phyloP scores from a whole-genome alignment of 1,139 yeast genomes.

The Sporopachydermia cereana region DNA sequence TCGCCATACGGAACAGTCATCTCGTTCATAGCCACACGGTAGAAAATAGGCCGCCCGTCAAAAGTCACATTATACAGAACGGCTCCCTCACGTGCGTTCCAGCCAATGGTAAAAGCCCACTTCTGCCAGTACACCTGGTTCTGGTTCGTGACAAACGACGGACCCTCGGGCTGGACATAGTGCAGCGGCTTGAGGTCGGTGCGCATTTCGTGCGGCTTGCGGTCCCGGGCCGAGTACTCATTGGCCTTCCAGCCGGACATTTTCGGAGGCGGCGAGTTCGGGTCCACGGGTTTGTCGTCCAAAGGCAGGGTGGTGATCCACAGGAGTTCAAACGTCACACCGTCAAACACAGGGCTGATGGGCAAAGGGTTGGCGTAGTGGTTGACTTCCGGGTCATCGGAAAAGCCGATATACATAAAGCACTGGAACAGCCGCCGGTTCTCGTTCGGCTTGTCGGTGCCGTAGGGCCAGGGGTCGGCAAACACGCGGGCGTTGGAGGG shows the following conservation, averaged over 20 bases:
- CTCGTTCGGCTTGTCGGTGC: slow-evolving; percentile 51
- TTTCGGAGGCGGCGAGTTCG: slow-evolving; percentile 39
- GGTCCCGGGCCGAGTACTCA: slow-evolving; percentile 57
- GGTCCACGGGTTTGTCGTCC: slow-evolving; percentile 39
- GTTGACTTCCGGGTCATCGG: slow-evolving; percentile 53
- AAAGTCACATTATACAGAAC: slow-evolving; percentile 53
- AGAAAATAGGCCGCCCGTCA: slow-evolving; percentile 58
- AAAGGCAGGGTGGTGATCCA: slow-evolving; percentile 57
- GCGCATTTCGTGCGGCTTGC: slow-evolving; percentile 38
- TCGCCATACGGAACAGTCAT: slow-evolving; percentile 76
- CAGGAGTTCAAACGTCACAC: slow-evolving; percentile 41
- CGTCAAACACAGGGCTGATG: slow-evolving; percentile 59
- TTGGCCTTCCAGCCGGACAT: slow-evolving; percentile 45
- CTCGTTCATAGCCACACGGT: slow-evolving; percentile 55
- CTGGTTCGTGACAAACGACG: slow-evolving; percentile 44
- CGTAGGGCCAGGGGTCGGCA: slow-evolving; percentile 70
- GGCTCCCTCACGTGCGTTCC: slow-evolving; percentile 59
- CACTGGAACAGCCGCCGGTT: slow-evolving; percentile 50
- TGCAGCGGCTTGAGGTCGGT: slow-evolving; percentile 57
- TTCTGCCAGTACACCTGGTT: slow-evolving; percentile 59
- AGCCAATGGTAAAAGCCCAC: slow-evolving; percentile 57
- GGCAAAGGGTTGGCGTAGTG: slow-evolving; percentile 62
- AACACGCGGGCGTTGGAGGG: slow-evolving; percentile 44
- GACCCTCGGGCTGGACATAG: slow-evolving; percentile 60
- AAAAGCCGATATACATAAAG: slow-evolving; percentile 55